Percentiles rank a stretch among this genome's conserved stretches.
Evolutionary conservation across 2,329 filamentous ascomycete species (phyloP).

Genomic region (Calonectria leucothoes): DNA sequence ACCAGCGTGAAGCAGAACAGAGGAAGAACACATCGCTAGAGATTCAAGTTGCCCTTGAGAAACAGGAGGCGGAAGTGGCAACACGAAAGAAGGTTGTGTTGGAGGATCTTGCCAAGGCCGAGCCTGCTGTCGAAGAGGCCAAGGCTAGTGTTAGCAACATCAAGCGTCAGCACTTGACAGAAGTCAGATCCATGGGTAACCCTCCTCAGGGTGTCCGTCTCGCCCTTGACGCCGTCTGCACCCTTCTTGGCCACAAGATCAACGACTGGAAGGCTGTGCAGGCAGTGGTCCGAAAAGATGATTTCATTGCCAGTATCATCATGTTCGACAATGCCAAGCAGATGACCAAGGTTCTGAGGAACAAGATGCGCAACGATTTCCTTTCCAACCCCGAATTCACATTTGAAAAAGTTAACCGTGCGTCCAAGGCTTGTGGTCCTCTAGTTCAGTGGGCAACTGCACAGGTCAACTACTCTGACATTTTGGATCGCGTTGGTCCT

Average conservation of each 20-base stretch:
- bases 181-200: conserved; percentile 96
- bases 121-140: conserved; percentile 92
- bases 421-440: conserved; percentile 95
- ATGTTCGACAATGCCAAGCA: conserved; percentile 95
- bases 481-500: conserved; percentile 92
- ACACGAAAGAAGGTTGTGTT: conserved; percentile 85
- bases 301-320: conserved; percentile 98
- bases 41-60: conserved; percentile 87
- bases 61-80: conserved; percentile 90
- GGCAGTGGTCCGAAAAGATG: conserved; percentile 87
- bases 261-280: conserved; percentile 93
- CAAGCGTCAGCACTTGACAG: conserved; percentile 95
- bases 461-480: conserved; percentile 98
- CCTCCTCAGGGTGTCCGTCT: conserved; percentile 92
- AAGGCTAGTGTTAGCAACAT: conserved; percentile 98
- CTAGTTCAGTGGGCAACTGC: conserved; percentile 97
- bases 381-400: conserved; percentile 95
- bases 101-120: conserved; percentile 87
- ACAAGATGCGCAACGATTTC: conserved; percentile 93
- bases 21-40: conserved; percentile 89
- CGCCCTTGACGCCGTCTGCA: conserved; percentile 96
- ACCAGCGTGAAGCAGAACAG: conserved; percentile 94
- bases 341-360: conserved; percentile 86
- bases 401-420: conserved; percentile 94
- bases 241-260: conserved; percentile 89